Evolutionary conservation across 139 green algal genomes (phyloP), one percentile per base, ranked within the genome.

Genomic region (Chlorella sp.): DNA sequence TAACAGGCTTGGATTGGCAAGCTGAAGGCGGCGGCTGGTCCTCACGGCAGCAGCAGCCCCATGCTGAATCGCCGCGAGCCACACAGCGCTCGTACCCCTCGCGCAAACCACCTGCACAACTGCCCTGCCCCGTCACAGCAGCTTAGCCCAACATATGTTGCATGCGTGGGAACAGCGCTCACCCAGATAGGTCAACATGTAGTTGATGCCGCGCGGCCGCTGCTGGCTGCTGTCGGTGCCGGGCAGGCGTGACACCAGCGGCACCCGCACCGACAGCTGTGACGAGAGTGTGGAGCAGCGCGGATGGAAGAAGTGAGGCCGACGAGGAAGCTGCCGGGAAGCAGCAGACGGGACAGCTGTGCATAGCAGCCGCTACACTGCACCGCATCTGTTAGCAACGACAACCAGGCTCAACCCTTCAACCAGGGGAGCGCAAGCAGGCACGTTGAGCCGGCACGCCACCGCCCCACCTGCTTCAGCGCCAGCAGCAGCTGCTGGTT

Each of bases 161-260:
- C 60, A 68, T n/a, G 60, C 60, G 2, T 36, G n/a, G n/a, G n/a
- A n/a, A n/a, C n/a, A n/a, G 20, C 40, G 44, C 74, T 43, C 74
- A 83, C 78, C 86, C 51, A 90, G 56, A 67, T 82, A 84, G 1
- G 90, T 92, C 20, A 92, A 58, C 64, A 88, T 70, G 73, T 91
- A 92, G 51, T 92, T 82, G 58, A 85, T 65, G 24, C 74, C 82
- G 36, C 76, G 58, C 0, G 76, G 70, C 76, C 36, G 41, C 17
- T 2, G 65, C 48, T 44, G 58, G 58, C 38, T 70, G 84, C 76
- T 86, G 76, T 54, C 80, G 14, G 41, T 13, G 17, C 44, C 38
- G 19, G 62, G 77, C n/a, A 89, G 44, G 0, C 87, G 87, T 0
- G 88, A 51, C 0, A 54, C 44, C 51, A 91, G 73, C 6, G 88